Conservation (phyloP, 2,329 filamentous ascomycete species). For the Neonectria punicea region DNA sequence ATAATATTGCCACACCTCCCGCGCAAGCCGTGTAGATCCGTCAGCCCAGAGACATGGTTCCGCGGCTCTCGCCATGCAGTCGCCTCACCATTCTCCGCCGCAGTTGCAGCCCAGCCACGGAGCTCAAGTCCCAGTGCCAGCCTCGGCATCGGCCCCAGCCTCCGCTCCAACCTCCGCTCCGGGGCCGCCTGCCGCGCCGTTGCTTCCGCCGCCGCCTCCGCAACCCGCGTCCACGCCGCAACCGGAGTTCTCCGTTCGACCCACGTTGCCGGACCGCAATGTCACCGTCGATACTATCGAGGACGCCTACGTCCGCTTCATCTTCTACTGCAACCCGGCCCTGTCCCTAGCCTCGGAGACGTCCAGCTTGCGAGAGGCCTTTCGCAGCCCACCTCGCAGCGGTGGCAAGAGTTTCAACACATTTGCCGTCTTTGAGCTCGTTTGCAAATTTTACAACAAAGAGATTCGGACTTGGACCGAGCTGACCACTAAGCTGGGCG, state of each 20-base stretch:
- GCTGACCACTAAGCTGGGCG: constrained; percentile 85
- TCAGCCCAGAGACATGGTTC: constrained; percentile 40
- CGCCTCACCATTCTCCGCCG: constrained; percentile 31
- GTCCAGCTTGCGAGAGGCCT: constrained; percentile 76
- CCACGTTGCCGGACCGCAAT: constrained; percentile 70
- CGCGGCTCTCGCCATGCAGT: constrained; percentile 31
- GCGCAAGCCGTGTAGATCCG: constrained; percentile 14
- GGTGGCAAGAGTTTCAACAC: constrained; percentile 88
- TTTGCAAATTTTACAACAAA: constrained; percentile 79
- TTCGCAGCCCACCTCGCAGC: constrained; percentile 83
- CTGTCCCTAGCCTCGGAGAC: constrained; percentile 76
- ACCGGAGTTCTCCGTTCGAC: constrained; percentile 33
- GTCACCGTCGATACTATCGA: constrained; percentile 79
- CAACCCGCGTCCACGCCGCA: constrained; percentile 22
- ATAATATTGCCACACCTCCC: constrained; percentile 24
- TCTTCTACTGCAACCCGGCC: constrained; percentile 90
- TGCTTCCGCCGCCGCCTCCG: constrained; percentile 25
- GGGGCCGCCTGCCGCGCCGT: constrained; percentile 16
- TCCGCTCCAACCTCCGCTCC: constrained; percentile 32
- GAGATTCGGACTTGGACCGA: constrained; percentile 96
- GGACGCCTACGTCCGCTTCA: constrained; percentile 84
- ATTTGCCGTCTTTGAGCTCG: constrained; percentile 80
- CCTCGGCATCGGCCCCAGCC: constrained; percentile 5
- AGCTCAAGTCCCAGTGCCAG: constrained; percentile 11
- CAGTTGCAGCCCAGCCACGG: constrained; percentile 29